phyloP scores from a whole-genome alignment of 495 filamentous ascomycete species.

The Penicillium samsonianum region DNA sequence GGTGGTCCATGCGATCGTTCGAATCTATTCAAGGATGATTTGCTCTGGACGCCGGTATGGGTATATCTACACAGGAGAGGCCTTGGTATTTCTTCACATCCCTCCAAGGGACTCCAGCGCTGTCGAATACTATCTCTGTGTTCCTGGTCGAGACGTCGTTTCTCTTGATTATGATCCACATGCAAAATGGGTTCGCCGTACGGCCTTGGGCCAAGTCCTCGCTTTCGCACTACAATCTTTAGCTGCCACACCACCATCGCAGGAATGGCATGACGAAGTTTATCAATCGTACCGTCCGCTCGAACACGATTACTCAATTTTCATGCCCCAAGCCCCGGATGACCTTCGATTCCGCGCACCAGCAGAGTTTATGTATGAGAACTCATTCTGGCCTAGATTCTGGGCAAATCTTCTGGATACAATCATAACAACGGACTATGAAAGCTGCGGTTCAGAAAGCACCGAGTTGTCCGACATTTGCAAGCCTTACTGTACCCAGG shows the following conservation, averaged over 20 bases:
- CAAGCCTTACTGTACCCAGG: conserved; percentile 31
- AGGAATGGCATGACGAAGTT: conserved; percentile 41
- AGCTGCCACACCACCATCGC: conserved; percentile 29
- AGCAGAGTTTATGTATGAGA: not conserved
- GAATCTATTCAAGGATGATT: conserved; percentile 49
- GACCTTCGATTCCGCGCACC: not conserved
- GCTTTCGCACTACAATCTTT: conserved; percentile 50
- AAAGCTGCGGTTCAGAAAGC: conserved; percentile 6
- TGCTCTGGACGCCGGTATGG: conserved; percentile 39
- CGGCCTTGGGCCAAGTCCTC: conserved; percentile 48
- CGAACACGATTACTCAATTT: not conserved
- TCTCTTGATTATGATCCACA: conserved; percentile 14
- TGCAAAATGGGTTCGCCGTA: conserved; percentile 37
- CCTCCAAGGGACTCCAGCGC: conserved; percentile 30
- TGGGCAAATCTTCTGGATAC: not conserved
- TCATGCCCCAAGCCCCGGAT: not conserved
- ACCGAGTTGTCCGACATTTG: conserved; percentile 13
- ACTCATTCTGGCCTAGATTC: not conserved
- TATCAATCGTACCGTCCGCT: not conserved
- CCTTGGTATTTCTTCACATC: conserved; percentile 47
- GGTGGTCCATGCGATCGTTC: conserved; percentile 40
- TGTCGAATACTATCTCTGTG: conserved; percentile 32
- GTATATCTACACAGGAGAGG: conserved; percentile 46
- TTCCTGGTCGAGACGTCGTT: conserved; percentile 35
- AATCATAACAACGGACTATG: not conserved